phyloP scores from a whole-genome alignment of 2,329 filamentous ascomycete species.

The Bipolaris cookei region DNA sequence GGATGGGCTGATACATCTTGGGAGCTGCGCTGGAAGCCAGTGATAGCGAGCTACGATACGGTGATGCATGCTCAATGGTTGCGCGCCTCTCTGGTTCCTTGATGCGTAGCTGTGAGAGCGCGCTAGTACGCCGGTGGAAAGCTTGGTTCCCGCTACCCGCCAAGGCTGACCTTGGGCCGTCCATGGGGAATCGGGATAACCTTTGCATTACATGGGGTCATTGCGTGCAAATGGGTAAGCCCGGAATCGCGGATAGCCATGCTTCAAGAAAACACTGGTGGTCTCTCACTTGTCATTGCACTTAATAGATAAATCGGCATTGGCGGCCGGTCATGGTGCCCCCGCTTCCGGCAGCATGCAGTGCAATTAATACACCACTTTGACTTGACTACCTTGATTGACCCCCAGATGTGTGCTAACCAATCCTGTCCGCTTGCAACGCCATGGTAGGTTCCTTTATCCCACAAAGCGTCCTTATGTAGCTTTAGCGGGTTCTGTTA shows the following conservation, averaged over 20 bases:
- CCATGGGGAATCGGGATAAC: background rate
- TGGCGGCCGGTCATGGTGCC: background rate
- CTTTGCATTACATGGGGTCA: background rate
- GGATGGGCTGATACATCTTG: background rate
- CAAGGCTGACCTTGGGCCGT: slow-evolving; percentile 14
- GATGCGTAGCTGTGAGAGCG: slow-evolving; percentile 14
- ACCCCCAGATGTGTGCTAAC: background rate
- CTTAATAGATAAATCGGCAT: background rate
- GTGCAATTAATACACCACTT: background rate
- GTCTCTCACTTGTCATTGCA: too few relatives aligned
- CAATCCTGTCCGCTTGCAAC: background rate
- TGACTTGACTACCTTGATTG: background rate
- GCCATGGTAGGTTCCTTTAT: too few relatives aligned
- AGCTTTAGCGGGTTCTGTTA: slow-evolving; percentile 3
- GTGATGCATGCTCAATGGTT: slow-evolving; percentile 17
- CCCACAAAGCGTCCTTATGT: background rate
- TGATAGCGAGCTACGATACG: slow-evolving; percentile 2
- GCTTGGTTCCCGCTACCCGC: slow-evolving; percentile 39
- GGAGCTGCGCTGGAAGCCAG: background rate
- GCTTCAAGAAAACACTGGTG: background rate
- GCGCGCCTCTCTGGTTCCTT: slow-evolving; percentile 19
- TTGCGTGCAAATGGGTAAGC: background rate
- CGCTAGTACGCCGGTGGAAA: slow-evolving; percentile 36
- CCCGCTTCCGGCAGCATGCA: background rate
- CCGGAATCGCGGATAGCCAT: background rate